Conservation (phyloP, 768 basidiomycete genomes). For the Boletus eberwhitei region DNA sequence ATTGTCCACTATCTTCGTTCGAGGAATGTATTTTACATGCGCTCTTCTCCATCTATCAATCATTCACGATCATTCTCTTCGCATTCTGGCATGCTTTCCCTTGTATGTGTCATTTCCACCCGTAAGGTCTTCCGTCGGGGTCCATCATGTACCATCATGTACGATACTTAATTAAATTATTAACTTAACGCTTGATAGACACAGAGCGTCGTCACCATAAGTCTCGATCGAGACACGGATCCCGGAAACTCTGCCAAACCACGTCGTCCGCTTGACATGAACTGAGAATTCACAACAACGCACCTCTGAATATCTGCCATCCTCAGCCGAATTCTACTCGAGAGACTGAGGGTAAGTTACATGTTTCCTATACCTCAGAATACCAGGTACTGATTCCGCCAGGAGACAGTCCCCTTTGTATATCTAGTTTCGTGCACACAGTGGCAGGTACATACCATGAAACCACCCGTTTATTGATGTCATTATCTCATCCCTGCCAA, state of each 20-base stretch:
- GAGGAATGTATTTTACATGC: not conserved
- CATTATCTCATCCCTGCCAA: too few relatives aligned
- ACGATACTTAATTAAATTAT: not conserved
- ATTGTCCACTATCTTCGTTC: conserved; percentile 11
- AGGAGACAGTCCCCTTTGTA: too few relatives aligned
- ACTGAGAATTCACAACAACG: too few relatives aligned
- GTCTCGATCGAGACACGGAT: not conserved
- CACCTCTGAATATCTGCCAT: too few relatives aligned
- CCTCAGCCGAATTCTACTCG: too few relatives aligned
- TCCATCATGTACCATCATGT: not conserved
- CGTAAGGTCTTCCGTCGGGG: not conserved
- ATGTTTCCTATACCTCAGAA: too few relatives aligned
- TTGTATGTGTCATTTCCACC: conserved; percentile 8
- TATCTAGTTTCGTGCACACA: too few relatives aligned
- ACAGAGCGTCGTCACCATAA: not conserved
- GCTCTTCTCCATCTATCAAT: not conserved
- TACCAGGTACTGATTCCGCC: too few relatives aligned
- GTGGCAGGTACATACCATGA: too few relatives aligned
- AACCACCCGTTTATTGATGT: too few relatives aligned
- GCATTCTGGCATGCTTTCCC: not conserved
- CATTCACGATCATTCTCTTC: not conserved
- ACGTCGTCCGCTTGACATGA: too few relatives aligned
- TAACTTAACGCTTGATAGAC: not conserved
- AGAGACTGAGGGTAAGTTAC: too few relatives aligned
- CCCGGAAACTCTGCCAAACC: not conserved